These are phyloP conservation scores for Boletus smithii DNA, from an alignment of 1,284 basidiomycete genomes.

Conservation along the genomic window DNA sequence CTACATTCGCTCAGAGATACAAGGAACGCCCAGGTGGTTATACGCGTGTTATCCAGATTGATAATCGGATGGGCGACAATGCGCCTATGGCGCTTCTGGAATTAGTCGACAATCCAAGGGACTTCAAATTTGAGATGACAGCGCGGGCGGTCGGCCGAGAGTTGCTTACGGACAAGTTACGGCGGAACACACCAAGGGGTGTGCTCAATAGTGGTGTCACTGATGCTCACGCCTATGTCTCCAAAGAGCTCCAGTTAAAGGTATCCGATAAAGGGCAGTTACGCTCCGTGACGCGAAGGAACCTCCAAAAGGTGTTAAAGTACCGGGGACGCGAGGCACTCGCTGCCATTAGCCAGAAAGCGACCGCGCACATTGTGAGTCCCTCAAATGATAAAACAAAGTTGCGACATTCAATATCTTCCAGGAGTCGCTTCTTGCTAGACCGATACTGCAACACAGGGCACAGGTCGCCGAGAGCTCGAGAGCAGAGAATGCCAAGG, in stretches of 20 bases:
- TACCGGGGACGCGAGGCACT: slow-evolving; percentile 49
- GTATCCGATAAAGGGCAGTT: slow-evolving; percentile 44
- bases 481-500: slow-evolving; percentile 35
- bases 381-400: not conserved
- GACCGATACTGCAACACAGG: slow-evolving; percentile 38
- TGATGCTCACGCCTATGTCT: slow-evolving; percentile 46
- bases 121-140: slow-evolving; percentile 84
- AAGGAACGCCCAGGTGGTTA: slow-evolving; percentile 86
- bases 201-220: slow-evolving; percentile 50
- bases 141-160: slow-evolving; percentile 84
- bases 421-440: slow-evolving; percentile 53
- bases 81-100: slow-evolving; percentile 91
- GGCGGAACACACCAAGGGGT: slow-evolving; percentile 40
- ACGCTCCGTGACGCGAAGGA: slow-evolving; percentile 62
- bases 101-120: slow-evolving; percentile 90
- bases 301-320: slow-evolving; percentile 64
- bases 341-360: slow-evolving; percentile 43
- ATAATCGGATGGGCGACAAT: slow-evolving; percentile 87
- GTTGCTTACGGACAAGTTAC: slow-evolving; percentile 53
- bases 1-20: slow-evolving; percentile 80
- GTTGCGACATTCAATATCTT: slow-evolving; percentile 9
- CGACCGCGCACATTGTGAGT: slow-evolving; percentile 49
- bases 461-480: slow-evolving; percentile 25
- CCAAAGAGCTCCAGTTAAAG: slow-evolving; percentile 43
- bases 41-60: slow-evolving; percentile 90